Percentiles rank a stretch among this genome's conserved stretches.
Evolutionary conservation across 208 protist species (phyloP).

Genomic region (Naegleria fowleri): DNA sequence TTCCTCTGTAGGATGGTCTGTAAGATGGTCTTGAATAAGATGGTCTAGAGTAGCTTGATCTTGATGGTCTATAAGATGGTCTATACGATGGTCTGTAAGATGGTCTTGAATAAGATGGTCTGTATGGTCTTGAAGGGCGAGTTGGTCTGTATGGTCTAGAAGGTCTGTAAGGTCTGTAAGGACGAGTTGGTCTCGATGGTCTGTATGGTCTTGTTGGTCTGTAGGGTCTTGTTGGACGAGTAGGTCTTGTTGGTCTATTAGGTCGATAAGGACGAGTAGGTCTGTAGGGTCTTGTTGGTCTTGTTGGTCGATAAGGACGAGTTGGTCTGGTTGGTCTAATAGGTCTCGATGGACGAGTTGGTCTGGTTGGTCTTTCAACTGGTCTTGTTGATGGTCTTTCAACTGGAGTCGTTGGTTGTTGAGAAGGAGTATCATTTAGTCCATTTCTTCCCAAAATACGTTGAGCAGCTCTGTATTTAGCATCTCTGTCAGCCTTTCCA

Average conservation of each 20-base stretch:
- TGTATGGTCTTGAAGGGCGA: too few relatives aligned
- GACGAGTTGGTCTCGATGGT: background rate
- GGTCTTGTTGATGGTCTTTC: background rate
- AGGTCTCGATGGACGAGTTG: background rate
- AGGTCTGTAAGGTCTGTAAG: background rate
- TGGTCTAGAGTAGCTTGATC: background rate
- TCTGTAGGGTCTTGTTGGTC: background rate
- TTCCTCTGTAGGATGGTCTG: background rate
- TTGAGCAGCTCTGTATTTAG: background rate
- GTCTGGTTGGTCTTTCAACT: background rate
- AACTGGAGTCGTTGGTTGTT: background rate
- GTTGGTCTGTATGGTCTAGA: background rate
- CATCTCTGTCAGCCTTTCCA: conserved; percentile 33
- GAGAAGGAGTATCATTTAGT: background rate
- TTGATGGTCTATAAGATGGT: background rate
- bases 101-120: too few relatives aligned
- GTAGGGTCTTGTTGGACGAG: background rate
- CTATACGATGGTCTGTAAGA: too few relatives aligned
- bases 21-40: background rate
- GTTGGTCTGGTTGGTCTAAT: background rate
- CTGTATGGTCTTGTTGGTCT: background rate
- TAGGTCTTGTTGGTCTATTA: background rate
- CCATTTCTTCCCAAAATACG: background rate
- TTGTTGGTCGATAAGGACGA: background rate
- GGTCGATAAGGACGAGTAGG: background rate